Base-by-base conservation (phyloP, 2,329 filamentous ascomycete genomes). In the Diplodia mutila region DNA sequence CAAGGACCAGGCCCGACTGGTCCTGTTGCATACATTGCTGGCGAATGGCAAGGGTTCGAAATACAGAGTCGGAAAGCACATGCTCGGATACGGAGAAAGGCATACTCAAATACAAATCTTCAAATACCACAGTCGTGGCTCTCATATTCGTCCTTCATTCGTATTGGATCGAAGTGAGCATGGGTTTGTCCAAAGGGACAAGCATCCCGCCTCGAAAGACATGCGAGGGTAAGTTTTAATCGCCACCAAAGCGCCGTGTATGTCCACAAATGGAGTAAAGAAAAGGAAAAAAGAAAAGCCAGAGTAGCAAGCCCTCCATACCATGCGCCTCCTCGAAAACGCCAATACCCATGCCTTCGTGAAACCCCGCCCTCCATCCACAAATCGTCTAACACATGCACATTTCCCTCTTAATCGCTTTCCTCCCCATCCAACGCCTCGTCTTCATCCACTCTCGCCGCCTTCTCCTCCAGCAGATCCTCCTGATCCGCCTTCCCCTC, bases 401-500 rank as follows among this genome's bases (percentile, higher is more conserved):
- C 14, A 27, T 21, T 12, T 6, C 29, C 27, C 12, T 9, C 25
- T 75, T 71, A 80, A 71, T 79, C 78, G 63, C 77, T 79, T 57
- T 80, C 79, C 34, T 81, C 89, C 70, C 90, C 89, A 67, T 89
- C 88, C 29, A 82, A 76, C 68, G 81, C 85, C 1, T 82, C 81
- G 63, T 81, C 80, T 18, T 82, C 81, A 1, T 80, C 79, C 4
- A 78, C 77, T 9, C 81, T 79, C 2, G 73, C 76, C 49, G 82
- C 81, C 23, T 82, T 81, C 4, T 83, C 83, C 70, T 81, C 81
- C 4, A 79, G 72, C 65, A 82, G 74, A 39, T 82, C 82, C 55
- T 85, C 84, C 34, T 85, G 85, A 11, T 81, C 80, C 4, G 83
- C 82, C 61, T 86, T 85, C 49, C 86, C 85, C 53, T 85, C 85